Evolutionary conservation across 768 basidiomycete species (phyloP).

Genomic region (Nevesoporus exiguus): DNA sequence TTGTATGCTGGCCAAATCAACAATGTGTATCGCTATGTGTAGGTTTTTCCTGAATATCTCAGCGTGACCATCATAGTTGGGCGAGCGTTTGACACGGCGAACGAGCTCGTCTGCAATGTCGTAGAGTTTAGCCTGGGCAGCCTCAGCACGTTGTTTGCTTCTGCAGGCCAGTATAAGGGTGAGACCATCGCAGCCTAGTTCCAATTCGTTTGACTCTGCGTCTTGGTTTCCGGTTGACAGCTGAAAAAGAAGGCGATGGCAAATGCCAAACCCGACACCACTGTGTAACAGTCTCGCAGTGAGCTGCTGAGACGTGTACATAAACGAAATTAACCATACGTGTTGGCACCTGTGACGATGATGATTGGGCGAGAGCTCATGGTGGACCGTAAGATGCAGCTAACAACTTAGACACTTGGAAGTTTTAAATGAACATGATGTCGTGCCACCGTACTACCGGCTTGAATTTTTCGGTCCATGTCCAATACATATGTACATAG

Average conservation of each 20-base stretch:
- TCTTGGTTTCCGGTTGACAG: slow-evolving; percentile 49
- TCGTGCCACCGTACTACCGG: too few species aligned
- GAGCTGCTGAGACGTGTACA: slow-evolving; percentile 2
- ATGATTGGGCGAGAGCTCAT: slow-evolving; percentile 46
- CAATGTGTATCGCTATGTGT: slow-evolving; percentile 52
- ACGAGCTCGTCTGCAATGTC: slow-evolving; percentile 54
- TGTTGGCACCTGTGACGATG: slow-evolving; percentile 70
- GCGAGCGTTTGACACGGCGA: slow-evolving; percentile 29
- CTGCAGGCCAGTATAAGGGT: slow-evolving; percentile 83
- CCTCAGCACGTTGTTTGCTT: slow-evolving; percentile 57
- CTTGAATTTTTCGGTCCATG: too few species aligned
- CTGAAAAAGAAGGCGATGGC: slow-evolving; percentile 71
- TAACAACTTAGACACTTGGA: not conserved
- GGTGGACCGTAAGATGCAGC: not conserved
- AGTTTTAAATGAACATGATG: not conserved
- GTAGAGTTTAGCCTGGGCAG: slow-evolving; percentile 54
- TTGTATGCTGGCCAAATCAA: slow-evolving; percentile 61
- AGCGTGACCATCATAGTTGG: slow-evolving; percentile 50
- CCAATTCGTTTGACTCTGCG: slow-evolving; percentile 12
- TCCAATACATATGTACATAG: too few species aligned
- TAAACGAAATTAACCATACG: slow-evolving; percentile 36
- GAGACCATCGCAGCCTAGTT: slow-evolving; percentile 46
- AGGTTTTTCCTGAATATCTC: slow-evolving; percentile 57
- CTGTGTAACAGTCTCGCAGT: slow-evolving; percentile 44
- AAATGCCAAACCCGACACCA: slow-evolving; percentile 81